phyloP scores from a whole-genome alignment of 306 rosid genomes.

The Potentilla sterilis region DNA sequence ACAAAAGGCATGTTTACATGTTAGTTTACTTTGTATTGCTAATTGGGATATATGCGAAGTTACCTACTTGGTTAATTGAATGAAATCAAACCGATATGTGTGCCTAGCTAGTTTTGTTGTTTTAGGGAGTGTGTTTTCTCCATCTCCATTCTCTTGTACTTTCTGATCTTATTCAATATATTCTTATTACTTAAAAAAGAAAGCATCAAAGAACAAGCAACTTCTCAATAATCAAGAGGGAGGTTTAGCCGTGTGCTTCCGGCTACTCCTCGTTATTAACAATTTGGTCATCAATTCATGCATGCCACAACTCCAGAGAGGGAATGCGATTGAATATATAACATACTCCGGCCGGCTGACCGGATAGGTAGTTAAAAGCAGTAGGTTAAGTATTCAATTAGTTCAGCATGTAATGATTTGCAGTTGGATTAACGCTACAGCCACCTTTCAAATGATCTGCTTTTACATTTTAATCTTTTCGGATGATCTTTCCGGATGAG shows the following conservation, averaged over 20 bases:
- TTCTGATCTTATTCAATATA: neutral
- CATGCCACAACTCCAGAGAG: neutral
- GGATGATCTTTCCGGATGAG: neutral
- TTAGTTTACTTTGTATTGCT: neutral
- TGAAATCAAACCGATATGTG: neutral
- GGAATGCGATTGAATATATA: neutral
- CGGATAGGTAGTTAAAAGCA: neutral
- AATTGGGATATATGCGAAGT: neutral
- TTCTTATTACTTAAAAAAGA: too few relatives aligned
- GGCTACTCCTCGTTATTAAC: too few relatives aligned
- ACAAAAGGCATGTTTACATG: neutral
- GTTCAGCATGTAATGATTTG: constrained; percentile 16
- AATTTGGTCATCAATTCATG: too few relatives aligned
- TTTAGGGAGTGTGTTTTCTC: neutral
- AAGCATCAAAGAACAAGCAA: too few relatives aligned
- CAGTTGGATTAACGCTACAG: constrained; percentile 22
- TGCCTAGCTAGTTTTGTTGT: neutral
- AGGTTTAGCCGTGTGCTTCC: too few relatives aligned
- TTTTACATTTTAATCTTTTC: neutral
- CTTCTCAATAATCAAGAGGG: too few relatives aligned
- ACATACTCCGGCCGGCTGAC: neutral
- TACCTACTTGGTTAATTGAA: neutral
- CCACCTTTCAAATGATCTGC: neutral
- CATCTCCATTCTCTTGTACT: neutral
- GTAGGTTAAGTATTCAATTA: neutral